A percentile compares a stretch with the other conserved stretches of the same genome.
Evolutionary conservation across 2,329 filamentous ascomycete genomes (phyloP).

Genomic region (Aspergillus sp.): DNA sequence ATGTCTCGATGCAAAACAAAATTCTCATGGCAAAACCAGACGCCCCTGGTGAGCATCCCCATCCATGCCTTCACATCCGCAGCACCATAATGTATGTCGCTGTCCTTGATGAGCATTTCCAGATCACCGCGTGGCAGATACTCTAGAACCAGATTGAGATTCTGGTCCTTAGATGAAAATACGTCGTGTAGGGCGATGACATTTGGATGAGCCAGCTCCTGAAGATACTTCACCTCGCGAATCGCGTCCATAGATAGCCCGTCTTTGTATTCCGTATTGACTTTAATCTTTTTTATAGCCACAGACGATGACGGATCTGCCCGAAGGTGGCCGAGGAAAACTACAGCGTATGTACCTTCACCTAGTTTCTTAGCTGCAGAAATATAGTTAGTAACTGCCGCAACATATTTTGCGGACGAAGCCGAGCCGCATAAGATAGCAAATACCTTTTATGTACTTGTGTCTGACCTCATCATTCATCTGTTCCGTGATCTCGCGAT

Average conservation of each 20-base stretch:
- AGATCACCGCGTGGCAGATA: conserved; percentile 91
- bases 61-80: conserved; percentile 98
- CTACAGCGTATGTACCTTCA: conserved; percentile 94
- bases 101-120: conserved; percentile 90
- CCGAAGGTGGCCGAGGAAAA: conserved; percentile 83
- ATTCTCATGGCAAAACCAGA: conserved; percentile 97
- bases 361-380: conserved; percentile 78
- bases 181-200: conserved; percentile 91
- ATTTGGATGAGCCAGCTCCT: conserved; percentile 91
- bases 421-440: not conserved
- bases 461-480: conserved; percentile 78
- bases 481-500: conserved; percentile 63
- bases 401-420: not conserved
- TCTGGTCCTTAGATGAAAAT: conserved; percentile 94
- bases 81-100: conserved; percentile 75
- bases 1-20: conserved; percentile 95
- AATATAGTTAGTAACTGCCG: not conserved
- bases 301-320: conserved; percentile 71
- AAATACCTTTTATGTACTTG: conserved; percentile 82
- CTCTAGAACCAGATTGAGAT: conserved; percentile 93
- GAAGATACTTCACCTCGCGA: conserved; percentile 91
- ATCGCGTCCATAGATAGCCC: conserved; percentile 93
- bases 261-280: conserved; percentile 68
- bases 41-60: conserved; percentile 88
- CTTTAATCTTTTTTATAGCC: conserved; percentile 62